Evolutionary conservation across 2,329 filamentous ascomycete species (phyloP).

Genomic region (Ceratocystis huliohia): DNA sequence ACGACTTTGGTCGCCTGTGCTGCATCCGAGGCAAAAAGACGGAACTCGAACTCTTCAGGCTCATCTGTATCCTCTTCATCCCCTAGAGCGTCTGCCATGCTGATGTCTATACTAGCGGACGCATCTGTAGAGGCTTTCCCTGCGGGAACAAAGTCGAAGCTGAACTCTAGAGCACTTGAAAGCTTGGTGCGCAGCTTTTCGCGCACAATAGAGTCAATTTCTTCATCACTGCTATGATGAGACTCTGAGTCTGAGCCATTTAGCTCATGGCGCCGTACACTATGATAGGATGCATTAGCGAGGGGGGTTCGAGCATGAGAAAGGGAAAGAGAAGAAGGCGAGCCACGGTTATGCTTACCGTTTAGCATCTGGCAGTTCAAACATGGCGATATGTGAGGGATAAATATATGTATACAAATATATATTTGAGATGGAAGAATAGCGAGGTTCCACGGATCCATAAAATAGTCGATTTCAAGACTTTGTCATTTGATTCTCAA

Average conservation of each 20-base stretch:
- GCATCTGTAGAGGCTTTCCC: constrained; percentile 24
- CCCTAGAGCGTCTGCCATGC: constrained; percentile 15
- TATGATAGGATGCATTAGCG: constrained; percentile 24
- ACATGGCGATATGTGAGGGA: constrained; percentile 30
- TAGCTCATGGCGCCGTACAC: constrained; percentile 45
- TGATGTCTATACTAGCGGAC: constrained; percentile 22
- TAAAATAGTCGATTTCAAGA: background rate
- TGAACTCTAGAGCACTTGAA: constrained; percentile 20
- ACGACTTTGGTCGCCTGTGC: constrained; percentile 38
- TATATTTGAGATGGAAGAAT: background rate
- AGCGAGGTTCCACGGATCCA: background rate
- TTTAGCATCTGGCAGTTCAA: constrained; percentile 41
- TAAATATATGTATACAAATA: background rate
- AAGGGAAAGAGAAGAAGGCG: background rate
- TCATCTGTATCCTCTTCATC: constrained; percentile 24
- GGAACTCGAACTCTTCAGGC: constrained; percentile 41
- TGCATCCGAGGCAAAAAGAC: constrained; percentile 40
- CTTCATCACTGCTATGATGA: constrained; percentile 22
- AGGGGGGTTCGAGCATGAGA: constrained; percentile 2
- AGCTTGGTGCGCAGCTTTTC: constrained; percentile 21
- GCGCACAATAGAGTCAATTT: constrained; percentile 6
- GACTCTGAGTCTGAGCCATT: constrained; percentile 28
- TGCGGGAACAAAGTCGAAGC: constrained; percentile 8
- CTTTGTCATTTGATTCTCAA: background rate
- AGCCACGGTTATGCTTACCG: constrained; percentile 29